Evolutionary conservation across 805 yeast genomes (phyloP).

Genomic region (Middelhovenomyces tepae): DNA sequence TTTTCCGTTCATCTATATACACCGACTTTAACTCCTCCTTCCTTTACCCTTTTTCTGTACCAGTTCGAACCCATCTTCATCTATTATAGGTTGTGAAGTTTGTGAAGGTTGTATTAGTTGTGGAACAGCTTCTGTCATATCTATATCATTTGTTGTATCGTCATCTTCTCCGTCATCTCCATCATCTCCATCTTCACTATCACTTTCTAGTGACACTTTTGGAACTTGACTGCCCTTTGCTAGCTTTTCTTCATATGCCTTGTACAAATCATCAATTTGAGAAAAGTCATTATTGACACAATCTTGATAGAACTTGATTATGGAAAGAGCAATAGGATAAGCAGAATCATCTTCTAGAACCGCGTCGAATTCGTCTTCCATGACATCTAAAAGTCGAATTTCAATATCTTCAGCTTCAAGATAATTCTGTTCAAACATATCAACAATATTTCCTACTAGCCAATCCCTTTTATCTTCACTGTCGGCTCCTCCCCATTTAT

Average conservation of each 20-base stretch:
- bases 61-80: conserved; percentile 90
- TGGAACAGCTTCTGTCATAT: conserved; percentile 32
- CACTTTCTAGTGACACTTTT: conserved; percentile 45
- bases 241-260: conserved; percentile 38
- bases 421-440: conserved; percentile 55
- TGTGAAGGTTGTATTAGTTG: conserved; percentile 9
- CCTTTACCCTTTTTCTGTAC: conserved; percentile 50
- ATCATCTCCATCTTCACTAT: conserved; percentile 39
- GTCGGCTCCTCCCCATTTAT: conserved; percentile 93
- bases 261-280: conserved; percentile 50
- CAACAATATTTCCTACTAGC: conserved; percentile 77
- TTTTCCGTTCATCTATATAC: too few relatives aligned
- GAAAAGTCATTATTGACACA: conserved; percentile 46
- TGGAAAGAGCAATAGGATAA: conserved; percentile 55
- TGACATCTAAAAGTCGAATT: conserved; percentile 74
- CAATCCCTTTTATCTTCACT: conserved; percentile 90
- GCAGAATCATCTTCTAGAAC: conserved; percentile 86
- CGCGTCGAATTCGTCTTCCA: conserved; percentile 92
- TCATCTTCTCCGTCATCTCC: conserved; percentile 37
- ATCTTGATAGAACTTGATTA: conserved; percentile 59
- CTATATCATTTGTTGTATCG: conserved; percentile 33
- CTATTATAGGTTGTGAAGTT: conserved; percentile 57
- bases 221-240: conserved; percentile 28
- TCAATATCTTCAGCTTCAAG: conserved; percentile 77
- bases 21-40: conserved; percentile 32